Base-by-base conservation (phyloP, 192 early-diverging fungal species). In the Lobosporangium transversale region DNA sequence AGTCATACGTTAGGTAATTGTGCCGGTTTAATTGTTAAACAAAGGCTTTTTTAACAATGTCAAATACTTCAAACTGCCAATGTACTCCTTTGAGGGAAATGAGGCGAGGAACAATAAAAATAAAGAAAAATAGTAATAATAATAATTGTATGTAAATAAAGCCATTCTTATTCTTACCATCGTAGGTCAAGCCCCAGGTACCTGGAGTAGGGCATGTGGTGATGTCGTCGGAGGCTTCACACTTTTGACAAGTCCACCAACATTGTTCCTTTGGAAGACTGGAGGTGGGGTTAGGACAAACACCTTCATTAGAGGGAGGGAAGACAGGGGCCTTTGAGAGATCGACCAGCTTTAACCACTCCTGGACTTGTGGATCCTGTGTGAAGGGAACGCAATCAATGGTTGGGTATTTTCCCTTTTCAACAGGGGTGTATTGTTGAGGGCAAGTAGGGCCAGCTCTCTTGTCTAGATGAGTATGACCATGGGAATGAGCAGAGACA, bases 171-270 rank as follows among this genome's bases (percentile, higher is more conserved):
- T 32, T 35, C 54, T 65, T 65, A 79, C 82, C 84, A 67, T 85
- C 84, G 24, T 79, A 85, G 18, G 81, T 85, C 53, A 79, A 40
- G 2, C 78, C 78, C 78, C 78, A 79, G 4, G 78, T 79, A 30
- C 79, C 82, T 33, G 75, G 52, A 40, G 78, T 85, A 15, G 87
- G 86, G 55, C 86, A 88, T 20, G 37, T 17, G n/a, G 62, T 56
- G 35, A 86, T 70, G 45, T 79, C 80, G 12, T 58, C 68, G 12
- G 68, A 35, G 8, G 75, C 67, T 44, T 59, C 62, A 45, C 81
- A 82, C 29, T 82, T 81, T 35, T 82, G 79, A 30, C 80, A 84
- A 18, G 84, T 81, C 86, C 86, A 88, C 68, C 82, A 81, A 55
- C 86, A 85, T 47, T 78, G 84, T 33, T 65, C 66, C 48, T 47